Conservation (phyloP, 2,329 filamentous ascomycete species). For the Dendryphion nanum region DNA sequence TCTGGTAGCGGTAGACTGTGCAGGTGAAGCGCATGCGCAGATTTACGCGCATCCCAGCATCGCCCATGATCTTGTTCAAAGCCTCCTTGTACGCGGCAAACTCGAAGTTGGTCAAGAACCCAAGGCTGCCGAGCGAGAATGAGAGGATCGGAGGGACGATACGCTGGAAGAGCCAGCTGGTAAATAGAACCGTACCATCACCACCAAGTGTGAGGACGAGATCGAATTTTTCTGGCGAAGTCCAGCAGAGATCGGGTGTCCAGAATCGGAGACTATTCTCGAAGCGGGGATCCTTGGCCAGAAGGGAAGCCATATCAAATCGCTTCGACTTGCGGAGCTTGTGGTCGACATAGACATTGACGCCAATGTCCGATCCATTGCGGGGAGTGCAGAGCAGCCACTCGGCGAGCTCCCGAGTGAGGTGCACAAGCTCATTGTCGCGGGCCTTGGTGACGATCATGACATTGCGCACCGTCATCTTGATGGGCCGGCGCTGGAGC, state of each 20-base stretch:
- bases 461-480: constrained; percentile 84
- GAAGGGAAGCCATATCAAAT: constrained; percentile 73
- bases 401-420: constrained; percentile 81
- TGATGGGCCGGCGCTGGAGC: constrained; percentile 86
- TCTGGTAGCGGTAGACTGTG: constrained; percentile 77
- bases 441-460: constrained; percentile 99
- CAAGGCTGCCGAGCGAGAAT: constrained; percentile 79
- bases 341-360: constrained; percentile 97
- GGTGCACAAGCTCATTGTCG: constrained; percentile 85
- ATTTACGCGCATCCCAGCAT: constrained; percentile 94
- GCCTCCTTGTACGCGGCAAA: constrained; percentile 86
- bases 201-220: constrained; percentile 85
- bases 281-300: constrained; percentile 73
- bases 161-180: constrained; percentile 88
- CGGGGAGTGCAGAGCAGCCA: constrained; percentile 89
- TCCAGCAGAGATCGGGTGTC: constrained; percentile 95
- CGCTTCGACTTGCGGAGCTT: constrained; percentile 87
- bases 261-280: constrained; percentile 87
- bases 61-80: constrained; percentile 86
- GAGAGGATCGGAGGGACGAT: constrained; percentile 82
- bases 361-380: constrained; percentile 84
- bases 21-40: constrained; percentile 98
- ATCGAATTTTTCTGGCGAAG: constrained; percentile 90
- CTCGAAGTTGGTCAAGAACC: constrained; percentile 86
- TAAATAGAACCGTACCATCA: constrained; percentile 84